These are phyloP conservation scores for Cystoderma amianthinum DNA, from an alignment of 768 basidiomycete genomes.

Conservation along the genomic window DNA sequence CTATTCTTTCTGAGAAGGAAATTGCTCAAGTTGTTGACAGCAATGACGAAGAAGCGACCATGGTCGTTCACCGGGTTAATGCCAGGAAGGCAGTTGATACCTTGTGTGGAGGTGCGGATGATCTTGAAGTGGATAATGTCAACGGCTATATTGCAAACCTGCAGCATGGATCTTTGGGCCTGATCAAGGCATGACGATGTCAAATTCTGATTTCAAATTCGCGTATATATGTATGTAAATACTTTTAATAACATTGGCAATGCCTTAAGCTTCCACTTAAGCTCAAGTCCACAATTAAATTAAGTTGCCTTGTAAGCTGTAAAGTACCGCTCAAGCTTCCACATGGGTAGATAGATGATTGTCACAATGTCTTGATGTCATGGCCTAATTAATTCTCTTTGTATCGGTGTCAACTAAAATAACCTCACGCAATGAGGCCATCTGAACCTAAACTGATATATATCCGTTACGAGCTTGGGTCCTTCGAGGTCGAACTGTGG, in stretches of 20 bases:
- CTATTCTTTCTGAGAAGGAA: slow-evolving; percentile 15
- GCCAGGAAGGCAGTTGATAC: slow-evolving; percentile 11
- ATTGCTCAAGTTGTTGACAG: slow-evolving; percentile 8
- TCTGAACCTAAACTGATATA: slow-evolving; percentile 73
- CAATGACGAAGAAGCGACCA: slow-evolving; percentile 10
- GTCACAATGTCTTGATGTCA: no score
- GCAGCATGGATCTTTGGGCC: slow-evolving; percentile 8
- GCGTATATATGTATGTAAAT: no score
- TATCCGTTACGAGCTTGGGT: slow-evolving; percentile 65
- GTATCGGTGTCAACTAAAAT: no score
- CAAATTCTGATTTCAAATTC: no score
- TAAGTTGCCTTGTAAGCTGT: no score
- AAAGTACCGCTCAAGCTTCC: no score
- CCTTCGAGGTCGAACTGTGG: slow-evolving; percentile 60
- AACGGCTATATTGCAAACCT: slow-evolving; percentile 9
- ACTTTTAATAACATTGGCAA: no score
- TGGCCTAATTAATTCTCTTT: no score
- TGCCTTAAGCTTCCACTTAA: no score
- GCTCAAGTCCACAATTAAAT: no score
- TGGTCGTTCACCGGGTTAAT: slow-evolving; percentile 10
- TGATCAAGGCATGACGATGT: slow-evolving; percentile 1
- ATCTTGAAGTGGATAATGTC: slow-evolving; percentile 8
- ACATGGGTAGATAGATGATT: no score
- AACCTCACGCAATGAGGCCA: no score
- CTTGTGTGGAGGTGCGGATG: slow-evolving; percentile 9